Evolutionary conservation across 2,329 filamentous ascomycete genomes (phyloP).

Genomic region (Tricladium varicosporioides): DNA sequence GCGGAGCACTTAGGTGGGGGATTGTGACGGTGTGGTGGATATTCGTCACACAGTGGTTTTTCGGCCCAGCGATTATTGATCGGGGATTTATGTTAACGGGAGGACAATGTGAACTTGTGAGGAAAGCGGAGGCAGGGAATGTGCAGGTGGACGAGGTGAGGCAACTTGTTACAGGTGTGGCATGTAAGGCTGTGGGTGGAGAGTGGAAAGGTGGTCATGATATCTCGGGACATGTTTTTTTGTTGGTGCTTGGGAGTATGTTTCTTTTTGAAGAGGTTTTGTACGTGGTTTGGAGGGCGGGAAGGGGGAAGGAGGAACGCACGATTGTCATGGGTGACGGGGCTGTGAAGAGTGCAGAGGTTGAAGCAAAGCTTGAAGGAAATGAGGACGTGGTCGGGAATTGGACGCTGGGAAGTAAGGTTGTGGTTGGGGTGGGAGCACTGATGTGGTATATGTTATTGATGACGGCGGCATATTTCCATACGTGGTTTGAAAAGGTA

Average conservation of each 20-base stretch:
- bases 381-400: conserved; percentile 15
- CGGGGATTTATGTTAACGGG: conserved; percentile 86
- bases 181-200: conserved; percentile 81
- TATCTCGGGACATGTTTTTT: conserved; percentile 91
- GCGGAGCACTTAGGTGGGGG: conserved; percentile 66
- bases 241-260: conserved; percentile 80
- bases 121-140: conserved; percentile 46
- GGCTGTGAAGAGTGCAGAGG: conserved; percentile 57
- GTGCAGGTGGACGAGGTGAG: conserved; percentile 44
- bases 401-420: conserved; percentile 50
- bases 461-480: conserved; percentile 98
- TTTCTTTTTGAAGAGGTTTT: conserved; percentile 82
- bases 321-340: conserved; percentile 66
- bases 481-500: conserved; percentile 98
- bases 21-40: conserved; percentile 78
- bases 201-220: conserved; percentile 93
- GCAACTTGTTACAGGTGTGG: conserved; percentile 66
- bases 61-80: conserved; percentile 87
- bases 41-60: conserved; percentile 93
- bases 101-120: conserved; percentile 70
- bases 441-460: conserved; percentile 93
- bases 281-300: conserved; percentile 51
- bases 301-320: conserved; percentile 55
- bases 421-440: conserved; percentile 61
- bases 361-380: conserved; percentile 38